Conservation (phyloP, 148 eudicot genomes). For the Silene conica region DNA sequence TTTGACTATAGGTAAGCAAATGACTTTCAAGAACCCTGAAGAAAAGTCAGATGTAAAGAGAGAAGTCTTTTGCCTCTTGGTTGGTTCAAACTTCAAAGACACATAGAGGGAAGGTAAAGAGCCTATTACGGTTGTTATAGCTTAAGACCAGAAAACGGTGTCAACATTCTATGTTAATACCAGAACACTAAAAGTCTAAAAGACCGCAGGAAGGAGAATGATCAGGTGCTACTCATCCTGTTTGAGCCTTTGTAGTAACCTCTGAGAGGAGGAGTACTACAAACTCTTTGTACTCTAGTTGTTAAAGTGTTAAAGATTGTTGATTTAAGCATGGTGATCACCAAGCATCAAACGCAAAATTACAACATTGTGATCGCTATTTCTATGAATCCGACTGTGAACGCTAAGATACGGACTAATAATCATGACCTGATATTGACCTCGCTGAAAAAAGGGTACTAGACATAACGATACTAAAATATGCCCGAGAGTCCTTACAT, state of each 20-base stretch:
- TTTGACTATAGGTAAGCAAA: neutral
- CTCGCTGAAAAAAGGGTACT: neutral
- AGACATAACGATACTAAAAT: no score
- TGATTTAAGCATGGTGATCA: neutral
- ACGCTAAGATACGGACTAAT: neutral
- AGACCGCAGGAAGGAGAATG: neutral
- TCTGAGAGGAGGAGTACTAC: neutral
- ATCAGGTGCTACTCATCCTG: neutral
- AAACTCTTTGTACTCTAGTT: no score
- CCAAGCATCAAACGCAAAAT: neutral
- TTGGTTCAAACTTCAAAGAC: no score
- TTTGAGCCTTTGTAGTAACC: neutral
- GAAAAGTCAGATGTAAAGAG: no score
- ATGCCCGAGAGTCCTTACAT: no score
- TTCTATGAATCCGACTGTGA: neutral
- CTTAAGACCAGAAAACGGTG: neutral
- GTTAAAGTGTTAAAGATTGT: no score
- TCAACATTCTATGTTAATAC: neutral
- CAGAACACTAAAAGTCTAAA: constrained; percentile 1
- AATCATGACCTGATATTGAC: no score
- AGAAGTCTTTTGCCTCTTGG: no score
- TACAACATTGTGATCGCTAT: neutral
- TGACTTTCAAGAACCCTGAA: neutral
- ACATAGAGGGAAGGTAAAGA: no score
- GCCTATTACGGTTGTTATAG: neutral